Evolutionary conservation across 2,329 filamentous ascomycete species (phyloP).

Genomic region (Parasarocladium wereldwijsianum): DNA sequence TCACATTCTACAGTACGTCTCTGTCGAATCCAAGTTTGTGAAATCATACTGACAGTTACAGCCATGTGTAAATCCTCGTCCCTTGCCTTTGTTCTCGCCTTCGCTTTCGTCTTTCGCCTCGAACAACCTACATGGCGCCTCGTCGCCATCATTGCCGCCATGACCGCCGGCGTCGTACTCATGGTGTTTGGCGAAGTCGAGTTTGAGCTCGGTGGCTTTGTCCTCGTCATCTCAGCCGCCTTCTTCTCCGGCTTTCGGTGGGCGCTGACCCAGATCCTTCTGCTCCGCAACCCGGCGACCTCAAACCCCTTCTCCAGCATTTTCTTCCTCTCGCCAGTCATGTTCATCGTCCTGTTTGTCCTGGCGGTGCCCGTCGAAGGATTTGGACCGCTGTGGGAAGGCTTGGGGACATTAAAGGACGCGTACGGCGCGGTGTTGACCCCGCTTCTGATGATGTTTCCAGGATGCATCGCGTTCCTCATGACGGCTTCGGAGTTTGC

Average conservation of each 20-base stretch:
- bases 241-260: conserved; percentile 96
- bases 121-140: conserved; percentile 78
- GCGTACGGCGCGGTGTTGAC: conserved; percentile 54
- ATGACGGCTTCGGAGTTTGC: conserved; percentile 98
- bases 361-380: conserved; percentile 84
- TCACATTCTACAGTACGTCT: conserved; percentile 80
- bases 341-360: conserved; percentile 71
- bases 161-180: conserved; percentile 90
- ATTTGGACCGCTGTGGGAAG: conserved; percentile 49
- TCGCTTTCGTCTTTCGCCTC: conserved; percentile 86
- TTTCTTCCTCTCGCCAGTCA: conserved; percentile 92
- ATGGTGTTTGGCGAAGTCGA: conserved; percentile 95
- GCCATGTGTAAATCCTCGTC: conserved; percentile 98
- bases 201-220: conserved; percentile 75
- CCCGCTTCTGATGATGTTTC: conserved; percentile 68
- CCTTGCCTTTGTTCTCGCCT: conserved; percentile 84
- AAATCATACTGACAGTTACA: conserved; percentile 18
- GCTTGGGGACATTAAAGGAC: conserved; percentile 46
- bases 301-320: conserved; percentile 95
- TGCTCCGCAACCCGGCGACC: conserved; percentile 86
- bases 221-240: conserved; percentile 82
- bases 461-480: conserved; percentile 78
- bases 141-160: conserved; percentile 73
- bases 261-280: conserved; percentile 93
- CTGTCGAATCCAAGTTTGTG: not conserved